Conservation (phyloP, 495 filamentous ascomycete genomes). For the Podospora pseudocomata region DNA sequence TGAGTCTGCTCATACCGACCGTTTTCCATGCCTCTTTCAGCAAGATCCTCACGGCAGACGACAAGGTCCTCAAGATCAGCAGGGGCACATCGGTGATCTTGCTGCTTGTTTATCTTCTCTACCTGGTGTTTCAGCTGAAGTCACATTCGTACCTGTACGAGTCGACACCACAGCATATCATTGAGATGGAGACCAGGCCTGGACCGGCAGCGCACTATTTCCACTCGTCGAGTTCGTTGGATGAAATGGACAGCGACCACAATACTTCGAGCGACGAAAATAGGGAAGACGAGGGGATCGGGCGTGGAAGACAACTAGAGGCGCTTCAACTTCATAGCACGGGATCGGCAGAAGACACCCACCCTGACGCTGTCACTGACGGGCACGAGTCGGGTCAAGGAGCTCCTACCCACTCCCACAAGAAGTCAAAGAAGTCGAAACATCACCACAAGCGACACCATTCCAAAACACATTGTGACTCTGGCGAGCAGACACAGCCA, state of each 20-base stretch:
- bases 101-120: constrained; percentile 77
- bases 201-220: constrained; percentile 79
- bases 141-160: constrained; percentile 89
- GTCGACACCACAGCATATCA: constrained; percentile 82
- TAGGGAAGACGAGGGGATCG: neutral
- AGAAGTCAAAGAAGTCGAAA: neutral
- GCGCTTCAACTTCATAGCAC: neutral
- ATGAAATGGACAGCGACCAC: neutral
- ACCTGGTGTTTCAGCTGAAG: constrained; percentile 87
- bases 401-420: neutral
- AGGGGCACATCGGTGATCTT: constrained; percentile 88
- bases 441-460: neutral
- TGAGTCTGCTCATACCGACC: constrained; percentile 79
- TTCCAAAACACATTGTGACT: neutral
- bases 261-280: neutral
- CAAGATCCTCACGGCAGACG: constrained; percentile 57
- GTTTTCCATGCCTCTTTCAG: constrained; percentile 88
- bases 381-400: neutral
- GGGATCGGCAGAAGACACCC: neutral
- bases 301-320: neutral
- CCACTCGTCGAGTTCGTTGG: constrained; percentile 49
- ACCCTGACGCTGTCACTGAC: neutral
- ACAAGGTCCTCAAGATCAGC: constrained; percentile 72
- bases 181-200: constrained; percentile 83
- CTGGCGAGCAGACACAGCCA: neutral